Base-by-base conservation (phyloP, 2,329 filamentous ascomycete species). In the Exophiala alcalophila region DNA sequence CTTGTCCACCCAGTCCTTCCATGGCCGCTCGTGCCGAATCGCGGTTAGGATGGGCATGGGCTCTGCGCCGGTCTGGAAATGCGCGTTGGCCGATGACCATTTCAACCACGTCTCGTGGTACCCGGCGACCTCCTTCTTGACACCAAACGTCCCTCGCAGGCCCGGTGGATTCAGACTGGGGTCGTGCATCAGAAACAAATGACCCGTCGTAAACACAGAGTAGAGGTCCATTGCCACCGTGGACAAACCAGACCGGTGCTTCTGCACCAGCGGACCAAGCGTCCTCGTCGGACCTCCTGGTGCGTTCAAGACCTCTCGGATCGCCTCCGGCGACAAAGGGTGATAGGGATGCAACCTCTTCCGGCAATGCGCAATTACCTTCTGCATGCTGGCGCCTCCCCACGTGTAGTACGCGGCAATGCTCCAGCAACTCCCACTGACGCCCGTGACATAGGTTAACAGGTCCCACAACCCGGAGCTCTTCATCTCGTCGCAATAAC, bases 201-300 rank as follows among this genome's bases (percentile, higher is more conserved):
- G 38, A 7, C 46, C 46, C 5, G 46, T 49, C 9, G 46, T 44
- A 30, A 49, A 49, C 5, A 49, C 46, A 8, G 46, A 44, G 32
- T 49, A 49, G 11, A 49, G 29, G 33, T 49, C 46, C 46, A 49
- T 49, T 4, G 46, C 46, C 18, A 49, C 46, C 19, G 46, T 49
- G 11, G 38, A 34, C 10, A 49, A 21, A 1, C 46, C 46, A 27
- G 34, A 30, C 4, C 32, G 40, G 18, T 45, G 46, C 26, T 49
- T 49, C 32, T 49, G 46, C 8, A 49, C 30, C 19, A 49, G 14
- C 1, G 46, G 46, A 15, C 46, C 46, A 1, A 49, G 31, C 20
- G 46, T 49, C 30, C 34, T 42, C 15, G 41, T 24, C 6, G 46
- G 35, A 6, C 46, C 46, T 12, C 36, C 40, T 9, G 35, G 40